Base-by-base conservation (phyloP, 495 filamentous ascomycete genomes). In the Penicillium bovifimosum region DNA sequence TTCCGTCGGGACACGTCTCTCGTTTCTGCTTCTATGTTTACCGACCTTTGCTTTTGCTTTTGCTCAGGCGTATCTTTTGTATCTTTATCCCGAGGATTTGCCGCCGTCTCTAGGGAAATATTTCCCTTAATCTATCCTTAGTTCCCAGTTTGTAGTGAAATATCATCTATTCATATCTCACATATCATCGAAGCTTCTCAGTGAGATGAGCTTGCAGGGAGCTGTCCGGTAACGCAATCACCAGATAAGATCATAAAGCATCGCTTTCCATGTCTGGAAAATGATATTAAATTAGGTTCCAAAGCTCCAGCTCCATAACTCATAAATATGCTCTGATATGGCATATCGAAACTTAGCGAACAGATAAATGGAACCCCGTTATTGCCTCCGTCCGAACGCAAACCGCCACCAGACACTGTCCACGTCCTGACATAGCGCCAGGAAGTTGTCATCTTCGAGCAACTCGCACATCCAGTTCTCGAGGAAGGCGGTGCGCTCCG, bases 321-420 rank as follows among this genome's bases (percentile, higher is more conserved):
- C n/a, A n/a, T n/a, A n/a, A 24, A 24, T 24, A 24, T 24, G 20
- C 20, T n/a, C 20, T 24, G 20, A 24, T 24, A 24, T 24, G 20
- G 20, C 4, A 24, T 24, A 24, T 24, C 20, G 20, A 24, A 24
- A 4, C 20, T 24, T 24, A 24, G 4, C 4, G 20, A 4, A 4
- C 20, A 24, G 11, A 14, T 6, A 14, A 9, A 28, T 24, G 16
- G 5, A 50, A 32, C 9, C 10, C 10, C 35, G 40, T 55, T 14
- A 61, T 14, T 41, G 28, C 27, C 41, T 63, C 36, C 55, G 61
- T 3, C 75, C 73, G 53, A 76, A 58, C 13, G 66, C 68, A 54
- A 77, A 68, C 20, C 75, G 70, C 41, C 52, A 62, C 74, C 75
- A 79, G 8, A 67, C 59, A 1, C 59, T 63, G 48, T 80, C 73